Evolutionary conservation across 2,329 filamentous ascomycete species (phyloP).

Genomic region (Fusarium chaquense): DNA sequence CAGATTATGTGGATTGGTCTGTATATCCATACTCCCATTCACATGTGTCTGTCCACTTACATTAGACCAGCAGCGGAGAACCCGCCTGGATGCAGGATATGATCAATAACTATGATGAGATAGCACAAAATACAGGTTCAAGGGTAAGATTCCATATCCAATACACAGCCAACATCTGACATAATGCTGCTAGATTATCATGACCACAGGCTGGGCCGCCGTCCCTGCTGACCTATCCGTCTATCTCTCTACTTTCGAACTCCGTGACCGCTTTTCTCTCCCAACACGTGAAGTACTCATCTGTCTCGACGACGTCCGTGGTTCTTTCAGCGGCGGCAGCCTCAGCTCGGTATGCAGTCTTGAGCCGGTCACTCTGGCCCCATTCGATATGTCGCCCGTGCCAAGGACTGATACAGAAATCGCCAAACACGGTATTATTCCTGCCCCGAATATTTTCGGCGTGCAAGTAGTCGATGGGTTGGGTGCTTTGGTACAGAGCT

Average conservation of each 20-base stretch:
- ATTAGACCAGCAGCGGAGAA: conserved; percentile 34
- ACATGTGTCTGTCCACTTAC: neutral
- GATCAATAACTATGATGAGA: conserved; percentile 26
- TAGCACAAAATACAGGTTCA: conserved; percentile 21
- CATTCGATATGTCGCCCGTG: conserved; percentile 8
- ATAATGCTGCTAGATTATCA: conserved; percentile 25
- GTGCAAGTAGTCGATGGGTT: neutral
- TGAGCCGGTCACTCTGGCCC: neutral
- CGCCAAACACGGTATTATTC: neutral
- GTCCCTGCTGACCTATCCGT: conserved; percentile 36
- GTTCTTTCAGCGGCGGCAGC: conserved; percentile 37
- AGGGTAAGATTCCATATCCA: conserved; percentile 5
- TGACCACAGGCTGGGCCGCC: conserved; percentile 36
- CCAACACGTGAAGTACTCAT: conserved; percentile 29
- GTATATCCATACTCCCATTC: neutral
- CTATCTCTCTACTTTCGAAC: conserved; percentile 27
- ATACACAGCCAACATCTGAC: neutral
- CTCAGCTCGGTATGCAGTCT: conserved; percentile 35
- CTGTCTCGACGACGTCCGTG: conserved; percentile 22
- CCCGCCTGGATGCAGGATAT: conserved; percentile 33
- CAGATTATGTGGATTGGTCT: conserved; percentile 42
- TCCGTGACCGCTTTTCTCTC: conserved; percentile 17
- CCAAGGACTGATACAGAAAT: neutral
- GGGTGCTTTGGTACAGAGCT: conserved; percentile 20
- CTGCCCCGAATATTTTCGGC: neutral